phyloP scores from a whole-genome alignment of 495 filamentous ascomycete species.

The Hypoxylon rickii region DNA sequence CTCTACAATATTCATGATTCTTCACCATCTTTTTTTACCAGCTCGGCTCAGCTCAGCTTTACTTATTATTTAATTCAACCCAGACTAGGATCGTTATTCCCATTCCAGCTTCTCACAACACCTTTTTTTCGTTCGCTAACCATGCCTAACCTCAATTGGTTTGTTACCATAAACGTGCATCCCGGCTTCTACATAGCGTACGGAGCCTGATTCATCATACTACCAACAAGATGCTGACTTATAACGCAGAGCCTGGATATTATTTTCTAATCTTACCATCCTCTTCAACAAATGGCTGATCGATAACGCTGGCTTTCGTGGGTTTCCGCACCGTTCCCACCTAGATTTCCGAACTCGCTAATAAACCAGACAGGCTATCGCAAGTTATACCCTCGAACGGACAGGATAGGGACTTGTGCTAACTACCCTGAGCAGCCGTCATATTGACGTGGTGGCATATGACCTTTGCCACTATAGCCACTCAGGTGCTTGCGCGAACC shows the following conservation, averaged over 20 bases:
- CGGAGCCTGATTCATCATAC: constrained; percentile 39
- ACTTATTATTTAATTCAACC: too few species aligned
- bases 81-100: too few species aligned
- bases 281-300: constrained; percentile 96
- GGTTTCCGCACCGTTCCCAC: constrained; percentile 43
- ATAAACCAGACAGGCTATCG: constrained; percentile 41
- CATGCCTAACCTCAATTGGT: constrained; percentile 26
- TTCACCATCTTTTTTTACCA: too few species aligned
- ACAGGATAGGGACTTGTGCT: background rate
- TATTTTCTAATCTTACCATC: constrained; percentile 84
- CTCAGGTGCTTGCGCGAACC: constrained; percentile 71
- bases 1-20: too few species aligned
- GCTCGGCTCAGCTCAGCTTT: too few species aligned
- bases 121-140: too few species aligned
- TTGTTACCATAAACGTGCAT: constrained; percentile 61
- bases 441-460: constrained; percentile 81
- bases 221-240: background rate
- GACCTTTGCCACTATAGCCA: constrained; percentile 71
- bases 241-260: constrained; percentile 74
- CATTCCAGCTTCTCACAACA: too few species aligned
- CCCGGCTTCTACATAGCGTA: constrained; percentile 80
- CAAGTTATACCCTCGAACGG: constrained; percentile 18
- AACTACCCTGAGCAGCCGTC: constrained; percentile 38
- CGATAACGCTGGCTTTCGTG: constrained; percentile 75
- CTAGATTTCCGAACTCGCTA: background rate